Conservation (phyloP, 495 filamentous ascomycete species). For the Coniosporium apollinis region DNA sequence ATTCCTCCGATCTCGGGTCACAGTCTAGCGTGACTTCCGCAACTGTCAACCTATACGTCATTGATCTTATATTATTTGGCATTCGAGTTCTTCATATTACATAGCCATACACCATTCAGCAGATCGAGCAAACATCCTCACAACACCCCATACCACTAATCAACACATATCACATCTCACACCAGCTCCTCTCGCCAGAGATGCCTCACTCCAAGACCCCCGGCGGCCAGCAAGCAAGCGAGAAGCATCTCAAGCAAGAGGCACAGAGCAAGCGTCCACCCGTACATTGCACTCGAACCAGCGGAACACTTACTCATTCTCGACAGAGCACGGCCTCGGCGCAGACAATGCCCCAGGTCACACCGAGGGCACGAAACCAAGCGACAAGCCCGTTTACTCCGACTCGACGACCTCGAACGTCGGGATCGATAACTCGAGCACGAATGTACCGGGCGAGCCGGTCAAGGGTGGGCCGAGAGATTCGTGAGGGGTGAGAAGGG, state of each 20-base stretch:
- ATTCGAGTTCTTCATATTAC: too few species aligned
- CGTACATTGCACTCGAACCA: neutral
- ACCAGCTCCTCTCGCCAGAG: neutral
- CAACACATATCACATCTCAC: too few species aligned
- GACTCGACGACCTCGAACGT: constrained; percentile 9
- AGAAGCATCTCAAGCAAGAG: constrained; percentile 10
- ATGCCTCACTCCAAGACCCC: neutral
- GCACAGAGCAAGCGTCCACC: constrained; percentile 2
- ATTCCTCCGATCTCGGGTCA: too few species aligned
- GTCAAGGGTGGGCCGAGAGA: constrained; percentile 6
- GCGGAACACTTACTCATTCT: neutral
- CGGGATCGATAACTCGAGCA: constrained; percentile 2
- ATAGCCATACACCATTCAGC: too few species aligned
- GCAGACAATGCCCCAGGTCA: constrained; percentile 12
- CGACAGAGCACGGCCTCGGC: constrained; percentile 7
- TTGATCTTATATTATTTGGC: too few species aligned
- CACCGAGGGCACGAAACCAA: constrained; percentile 8
- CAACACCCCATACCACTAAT: too few species aligned
- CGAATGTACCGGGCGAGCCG: constrained; percentile 12
- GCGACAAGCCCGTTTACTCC: constrained; percentile 10
- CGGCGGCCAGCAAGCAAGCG: constrained; percentile 8
- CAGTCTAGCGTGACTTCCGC: too few species aligned
- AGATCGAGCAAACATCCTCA: too few species aligned
- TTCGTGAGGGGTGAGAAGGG: neutral
- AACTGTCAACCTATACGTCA: too few species aligned